These are phyloP conservation scores for Platismatia glauca DNA, from an alignment of 495 filamentous ascomycete genomes.

Conservation along the genomic window DNA sequence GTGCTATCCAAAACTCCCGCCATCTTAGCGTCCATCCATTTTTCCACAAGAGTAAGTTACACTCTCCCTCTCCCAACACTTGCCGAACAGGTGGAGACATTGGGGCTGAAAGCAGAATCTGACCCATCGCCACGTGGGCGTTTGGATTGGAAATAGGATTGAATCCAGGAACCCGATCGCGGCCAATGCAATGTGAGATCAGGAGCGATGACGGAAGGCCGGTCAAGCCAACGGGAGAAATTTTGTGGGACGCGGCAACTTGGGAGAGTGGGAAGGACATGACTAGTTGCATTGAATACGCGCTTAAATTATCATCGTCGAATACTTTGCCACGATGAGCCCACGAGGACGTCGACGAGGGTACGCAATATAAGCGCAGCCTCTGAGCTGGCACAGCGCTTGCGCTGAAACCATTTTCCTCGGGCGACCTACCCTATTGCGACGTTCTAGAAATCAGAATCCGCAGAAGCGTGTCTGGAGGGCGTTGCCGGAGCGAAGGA, in stretches of 20 bases:
- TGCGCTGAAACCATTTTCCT: not conserved
- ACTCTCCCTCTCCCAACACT: not conserved
- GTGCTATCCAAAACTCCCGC: not conserved
- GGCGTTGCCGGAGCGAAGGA: not conserved
- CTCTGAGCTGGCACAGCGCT: not conserved
- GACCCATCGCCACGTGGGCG: not conserved
- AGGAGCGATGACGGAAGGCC: not conserved
- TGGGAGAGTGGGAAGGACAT: not conserved
- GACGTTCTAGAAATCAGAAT: not conserved
- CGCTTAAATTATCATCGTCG: not conserved
- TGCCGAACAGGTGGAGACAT: not conserved
- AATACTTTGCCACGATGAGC: not conserved
- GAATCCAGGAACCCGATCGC: not conserved
- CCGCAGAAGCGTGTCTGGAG: not conserved
- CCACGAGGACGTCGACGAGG: not conserved
- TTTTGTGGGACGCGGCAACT: slow-evolving; percentile 4
- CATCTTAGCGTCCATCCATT: not conserved
- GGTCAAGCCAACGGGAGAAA: not conserved
- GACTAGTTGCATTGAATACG: not conserved
- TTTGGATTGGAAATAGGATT: not conserved
- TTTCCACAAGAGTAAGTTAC: not conserved
- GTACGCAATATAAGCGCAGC: not conserved
- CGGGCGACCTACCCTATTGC: not conserved
- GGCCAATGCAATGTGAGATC: not conserved
- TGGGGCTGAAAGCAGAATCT: not conserved